Percentiles rank a stretch among this genome's conserved stretches.
phyloP scores from a whole-genome alignment of 352 stramenopile species.

The Globisporangium irregulare region DNA sequence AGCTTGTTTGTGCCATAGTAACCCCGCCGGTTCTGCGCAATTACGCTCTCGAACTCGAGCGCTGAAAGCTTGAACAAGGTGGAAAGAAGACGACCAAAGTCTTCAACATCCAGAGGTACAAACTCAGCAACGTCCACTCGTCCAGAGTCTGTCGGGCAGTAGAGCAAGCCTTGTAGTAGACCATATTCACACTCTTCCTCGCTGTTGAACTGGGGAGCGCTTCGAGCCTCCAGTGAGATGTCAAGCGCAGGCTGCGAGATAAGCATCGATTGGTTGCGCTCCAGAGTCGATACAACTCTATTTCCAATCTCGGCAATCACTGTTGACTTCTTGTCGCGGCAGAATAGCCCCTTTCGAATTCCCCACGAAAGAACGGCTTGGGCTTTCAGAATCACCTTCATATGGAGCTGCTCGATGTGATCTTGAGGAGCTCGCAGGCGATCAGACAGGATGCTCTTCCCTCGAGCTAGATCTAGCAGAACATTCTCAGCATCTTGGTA shows the following conservation, averaged over 20 bases:
- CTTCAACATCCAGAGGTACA: slow-evolving; percentile 25
- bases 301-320: slow-evolving; percentile 12
- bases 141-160: slow-evolving; percentile 31
- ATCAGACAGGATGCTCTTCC: slow-evolving; percentile 5
- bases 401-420: slow-evolving; percentile 8
- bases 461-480: slow-evolving; percentile 17
- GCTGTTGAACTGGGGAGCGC: slow-evolving; percentile 19
- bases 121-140: slow-evolving; percentile 38
- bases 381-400: slow-evolving; percentile 26
- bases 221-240: slow-evolving; percentile 15
- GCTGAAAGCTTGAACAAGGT: slow-evolving; percentile 32
- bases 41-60: slow-evolving; percentile 25
- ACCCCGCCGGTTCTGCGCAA: neutral
- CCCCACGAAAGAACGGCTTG: slow-evolving; percentile 42
- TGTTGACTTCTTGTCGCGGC: slow-evolving; percentile 9
- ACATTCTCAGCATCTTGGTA: slow-evolving; percentile 25
- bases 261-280: neutral
- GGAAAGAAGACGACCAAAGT: slow-evolving; percentile 31
- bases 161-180: slow-evolving; percentile 30
- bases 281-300: slow-evolving; percentile 1
- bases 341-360: slow-evolving; percentile 39
- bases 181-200: slow-evolving; percentile 30
- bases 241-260: neutral
- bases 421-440: neutral
- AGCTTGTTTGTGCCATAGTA: neutral